Evolutionary conservation across 2,329 filamentous ascomycete species (phyloP), one percentile per base, ranked within the genome.

Genomic region (Arthrocladium fulminans): DNA sequence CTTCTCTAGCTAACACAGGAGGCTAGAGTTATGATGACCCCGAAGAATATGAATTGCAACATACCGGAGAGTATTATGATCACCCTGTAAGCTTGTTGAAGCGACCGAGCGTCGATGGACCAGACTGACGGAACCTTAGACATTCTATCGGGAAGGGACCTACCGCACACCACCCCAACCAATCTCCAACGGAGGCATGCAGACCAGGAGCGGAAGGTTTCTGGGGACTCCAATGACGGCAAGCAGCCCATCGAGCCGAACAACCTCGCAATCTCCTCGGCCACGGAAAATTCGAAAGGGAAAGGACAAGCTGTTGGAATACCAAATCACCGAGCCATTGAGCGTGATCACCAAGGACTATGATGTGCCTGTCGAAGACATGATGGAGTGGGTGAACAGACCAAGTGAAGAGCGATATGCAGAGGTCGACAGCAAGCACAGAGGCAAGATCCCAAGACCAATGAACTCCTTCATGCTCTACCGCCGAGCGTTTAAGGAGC

Each of bases 381-480:
- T 96, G 69, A 79, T 83, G 45, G 73, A 74, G 22, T 94, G 85
- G 72, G 88, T 94, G 29, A 80, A 83, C 59, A 78, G 90, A 44
- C 72, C 84, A 8, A 67, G 72, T 1, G 81, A 86, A 49, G 74
- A 75, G 5, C 79, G 90, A 49, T 73, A 72, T 42, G 68, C 72
- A 47, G 88, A 95, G 64, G 80, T 84, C 8, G 76, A 80, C 37
- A 23, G 23, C 15, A 76, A 79, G 58, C 77, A 80, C 49, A 87
- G 82, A 59, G 86, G 86, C 22, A 88, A 89, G 63, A 77, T 97
- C 57, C 88, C 90, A 60, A 77, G 92, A 24, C 89, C 92, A 2
- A 94, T 96, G 84, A 98, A 98, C 65, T 90, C 87, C 1, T 98
- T 97, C 71, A 95, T 98, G 84, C 73, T 98, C 44, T 98, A 98